Conservation (phyloP, 2,329 filamentous ascomycete genomes). For the Cladophialophora psammophila region DNA sequence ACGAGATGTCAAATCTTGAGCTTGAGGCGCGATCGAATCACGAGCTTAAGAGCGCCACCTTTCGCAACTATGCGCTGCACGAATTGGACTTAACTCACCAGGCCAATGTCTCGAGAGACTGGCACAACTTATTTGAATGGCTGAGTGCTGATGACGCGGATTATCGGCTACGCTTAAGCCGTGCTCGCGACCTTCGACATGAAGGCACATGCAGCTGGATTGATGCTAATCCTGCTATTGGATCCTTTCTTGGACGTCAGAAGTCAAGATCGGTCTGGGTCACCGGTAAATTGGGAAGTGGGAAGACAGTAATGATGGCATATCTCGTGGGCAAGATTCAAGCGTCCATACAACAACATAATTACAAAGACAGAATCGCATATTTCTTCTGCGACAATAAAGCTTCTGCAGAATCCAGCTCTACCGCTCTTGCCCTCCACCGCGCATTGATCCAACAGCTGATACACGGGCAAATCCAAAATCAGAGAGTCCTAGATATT, state of each 20-base stretch:
- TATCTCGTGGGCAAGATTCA: constrained; percentile 4
- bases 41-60: background rate
- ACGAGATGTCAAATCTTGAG: constrained; percentile 3
- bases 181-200: background rate
- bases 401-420: constrained; percentile 1
- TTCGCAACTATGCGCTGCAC: constrained; percentile 1
- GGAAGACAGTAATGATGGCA: background rate
- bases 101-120: background rate
- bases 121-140: background rate
- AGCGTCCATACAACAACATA: background rate
- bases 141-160: constrained; percentile 3
- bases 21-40: constrained; percentile 1
- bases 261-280: background rate
- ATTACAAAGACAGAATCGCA: background rate
- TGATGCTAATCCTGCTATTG: background rate
- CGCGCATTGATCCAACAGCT: background rate
- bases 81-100: background rate
- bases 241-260: background rate
- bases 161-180: background rate
- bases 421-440: background rate
- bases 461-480: constrained; percentile 2
- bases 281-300: constrained; percentile 3
- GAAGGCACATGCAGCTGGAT: background rate
- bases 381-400: constrained; percentile 4
- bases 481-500: background rate